Base-by-base conservation (phyloP, 2,329 filamentous ascomycete genomes). In the Rachicladosporium sp. region DNA sequence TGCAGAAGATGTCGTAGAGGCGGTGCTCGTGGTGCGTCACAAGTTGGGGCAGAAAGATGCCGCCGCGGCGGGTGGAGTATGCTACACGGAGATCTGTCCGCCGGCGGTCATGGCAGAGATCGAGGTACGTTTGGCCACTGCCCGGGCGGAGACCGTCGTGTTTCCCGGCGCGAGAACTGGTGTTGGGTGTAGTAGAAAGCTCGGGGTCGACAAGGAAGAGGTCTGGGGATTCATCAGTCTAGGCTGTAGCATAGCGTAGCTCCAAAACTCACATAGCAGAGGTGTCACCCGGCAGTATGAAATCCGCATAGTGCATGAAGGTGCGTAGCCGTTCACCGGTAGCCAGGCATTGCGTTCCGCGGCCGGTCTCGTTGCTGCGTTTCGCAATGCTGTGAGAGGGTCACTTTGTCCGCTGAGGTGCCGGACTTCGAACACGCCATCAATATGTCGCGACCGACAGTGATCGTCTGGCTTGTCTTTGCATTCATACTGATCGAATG, bases 271-370 rank as follows among this genome's bases (percentile, higher is more conserved):
- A 36, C 34, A 36, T n/a, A 36, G 19, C 6, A 27, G 23, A 12
- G 34, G 13, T 29, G 32, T 38, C 9, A 38, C 36, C 13, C 36
- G 29, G 19, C 36, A 38, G n/a, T 38, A 38, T 10, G 36, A 38
- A n/a, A 38, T 27, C 10, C 36, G 36, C 19, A 31, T 38, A 13
- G 15, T 27, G 29, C 27, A 38, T 10, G 36, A 38, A 10, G 36
- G 30, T 12, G 36, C 15, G 29, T 38, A 29, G 15, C 15, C 19
- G 10, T 15, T 27, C 10, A 8, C n/a, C 6, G 31, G 31, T 6
- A 33, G 12, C 30, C 36, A 38, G 10, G 19, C 32, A 27, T 11
- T 30, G n/a, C 15, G 15, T 19, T 19, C 15, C 15, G 15, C 15
- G 15, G 15, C 15, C 15, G 15, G 15, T 19, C 15, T 19, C 30